Conservation (phyloP, 177 flowering plant genomes). For the Vitis hybrid region DNA sequence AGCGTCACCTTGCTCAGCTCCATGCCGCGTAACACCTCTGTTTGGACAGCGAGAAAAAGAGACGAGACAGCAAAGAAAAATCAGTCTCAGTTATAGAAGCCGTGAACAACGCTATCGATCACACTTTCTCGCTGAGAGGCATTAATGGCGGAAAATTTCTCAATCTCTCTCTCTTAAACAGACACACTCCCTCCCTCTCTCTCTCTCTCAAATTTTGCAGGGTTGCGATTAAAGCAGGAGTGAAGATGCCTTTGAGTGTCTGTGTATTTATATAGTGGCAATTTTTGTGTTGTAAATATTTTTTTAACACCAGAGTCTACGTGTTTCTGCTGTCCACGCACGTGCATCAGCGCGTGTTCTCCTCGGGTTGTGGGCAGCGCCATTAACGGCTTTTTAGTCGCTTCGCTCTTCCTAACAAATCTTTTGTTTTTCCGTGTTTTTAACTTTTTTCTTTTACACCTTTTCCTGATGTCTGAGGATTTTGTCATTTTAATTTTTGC, state of each 20-base stretch:
- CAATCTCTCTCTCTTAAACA: not conserved
- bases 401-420: slow-evolving; percentile 15
- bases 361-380: slow-evolving; percentile 20
- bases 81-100: not conserved
- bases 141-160: slow-evolving; percentile 19
- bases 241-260: not conserved
- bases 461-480: too few relatives aligned
- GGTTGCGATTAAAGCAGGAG: not conserved
- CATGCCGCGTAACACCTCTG: slow-evolving; percentile 18
- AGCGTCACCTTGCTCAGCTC: slow-evolving; percentile 59
- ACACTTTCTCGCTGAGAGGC: slow-evolving; percentile 25
- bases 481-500: too few relatives aligned
- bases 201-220: not conserved
- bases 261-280: slow-evolving; percentile 9
- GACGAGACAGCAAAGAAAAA: not conserved
- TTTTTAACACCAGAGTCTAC: slow-evolving; percentile 6
- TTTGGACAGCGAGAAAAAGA: not conserved
- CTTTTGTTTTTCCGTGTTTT: not conserved
- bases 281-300: not conserved
- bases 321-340: slow-evolving; percentile 15
- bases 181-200: not conserved
- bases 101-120: slow-evolving; percentile 16
- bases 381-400: slow-evolving; percentile 25
- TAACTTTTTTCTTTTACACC: too few relatives aligned
- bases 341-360: slow-evolving; percentile 29